Conservation (phyloP, 345 rosid genomes). For the Litchi chinensis region DNA sequence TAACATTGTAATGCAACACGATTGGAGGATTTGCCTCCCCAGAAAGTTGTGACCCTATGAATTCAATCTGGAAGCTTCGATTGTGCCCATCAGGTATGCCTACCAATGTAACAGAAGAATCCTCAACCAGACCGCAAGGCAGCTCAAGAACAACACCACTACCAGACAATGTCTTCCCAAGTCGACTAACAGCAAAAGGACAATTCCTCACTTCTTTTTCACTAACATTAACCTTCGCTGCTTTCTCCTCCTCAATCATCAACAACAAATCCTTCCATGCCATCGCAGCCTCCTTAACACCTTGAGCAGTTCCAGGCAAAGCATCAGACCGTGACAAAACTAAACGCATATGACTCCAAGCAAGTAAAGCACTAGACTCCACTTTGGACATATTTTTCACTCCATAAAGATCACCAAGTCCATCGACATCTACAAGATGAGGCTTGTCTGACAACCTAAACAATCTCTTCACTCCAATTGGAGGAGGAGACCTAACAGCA, state of each 20-base stretch:
- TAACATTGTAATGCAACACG: constrained; percentile 66
- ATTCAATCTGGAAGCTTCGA: constrained; percentile 63
- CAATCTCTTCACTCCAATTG: constrained; percentile 25
- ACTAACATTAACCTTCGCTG: constrained; percentile 18
- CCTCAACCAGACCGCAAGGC: constrained; percentile 80
- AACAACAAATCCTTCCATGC: constrained; percentile 59
- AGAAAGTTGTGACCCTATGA: constrained; percentile 49
- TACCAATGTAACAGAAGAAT: constrained; percentile 74
- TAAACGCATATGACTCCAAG: constrained; percentile 65
- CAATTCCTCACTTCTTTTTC: constrained; percentile 45
- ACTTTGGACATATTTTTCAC: constrained; percentile 44
- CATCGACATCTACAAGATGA: constrained; percentile 43
- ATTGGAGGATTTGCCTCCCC: constrained; percentile 49
- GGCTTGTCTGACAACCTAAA: constrained; percentile 40
- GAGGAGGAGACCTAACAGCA: constrained; percentile 25
- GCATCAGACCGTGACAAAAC: constrained; percentile 76
- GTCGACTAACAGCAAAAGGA: constrained; percentile 50
- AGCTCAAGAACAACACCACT: constrained; percentile 50
- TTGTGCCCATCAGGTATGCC: constrained; percentile 63
- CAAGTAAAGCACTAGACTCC: constrained; percentile 50
- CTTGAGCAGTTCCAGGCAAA: constrained; percentile 73
- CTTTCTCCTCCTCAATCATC: constrained; percentile 37
- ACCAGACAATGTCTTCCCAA: constrained; percentile 30
- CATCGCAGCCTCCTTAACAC: constrained; percentile 72
- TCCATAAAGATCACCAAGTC: constrained; percentile 60